Evolutionary conservation across 352 stramenopile genomes (phyloP).

Genomic region (Thalassiosira hispida): DNA sequence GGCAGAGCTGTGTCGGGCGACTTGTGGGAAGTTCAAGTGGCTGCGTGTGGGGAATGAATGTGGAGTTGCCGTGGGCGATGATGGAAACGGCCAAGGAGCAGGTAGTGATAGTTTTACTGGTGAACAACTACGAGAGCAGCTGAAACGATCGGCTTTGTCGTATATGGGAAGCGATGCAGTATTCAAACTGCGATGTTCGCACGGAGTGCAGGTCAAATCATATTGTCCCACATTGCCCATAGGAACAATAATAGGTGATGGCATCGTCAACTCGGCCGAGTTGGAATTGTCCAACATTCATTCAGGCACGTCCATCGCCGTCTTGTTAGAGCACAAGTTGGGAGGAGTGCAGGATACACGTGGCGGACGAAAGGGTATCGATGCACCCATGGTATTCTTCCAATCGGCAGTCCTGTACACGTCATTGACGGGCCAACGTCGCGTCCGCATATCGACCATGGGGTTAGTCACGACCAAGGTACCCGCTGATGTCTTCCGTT

Average conservation of each 20-base stretch:
- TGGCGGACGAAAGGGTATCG: slow-evolving; percentile 20
- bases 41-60: slow-evolving; percentile 62
- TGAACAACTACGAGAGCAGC: slow-evolving; percentile 58
- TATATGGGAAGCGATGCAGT: slow-evolving; percentile 78
- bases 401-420: slow-evolving; percentile 81
- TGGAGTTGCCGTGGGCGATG: slow-evolving; percentile 35
- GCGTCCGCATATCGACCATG: slow-evolving; percentile 77
- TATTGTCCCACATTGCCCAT: slow-evolving; percentile 42
- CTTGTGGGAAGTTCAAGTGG: slow-evolving; percentile 73
- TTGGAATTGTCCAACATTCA: slow-evolving; percentile 67
- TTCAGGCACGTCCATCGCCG: slow-evolving; percentile 68
- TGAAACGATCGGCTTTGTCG: slow-evolving; percentile 50
- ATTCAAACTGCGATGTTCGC: slow-evolving; percentile 79
- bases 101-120: slow-evolving; percentile 37
- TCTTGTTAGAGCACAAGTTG: slow-evolving; percentile 75
- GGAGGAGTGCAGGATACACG: slow-evolving; percentile 64
- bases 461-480: slow-evolving; percentile 57
- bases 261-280: slow-evolving; percentile 62
- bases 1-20: slow-evolving; percentile 65
- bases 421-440: slow-evolving; percentile 59
- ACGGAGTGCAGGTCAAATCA: slow-evolving; percentile 74
- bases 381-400: slow-evolving; percentile 65
- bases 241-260: slow-evolving; percentile 44
- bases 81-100: slow-evolving; percentile 14
- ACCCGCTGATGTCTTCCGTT: slow-evolving; percentile 56